phyloP scores from a whole-genome alignment of 2,329 filamentous ascomycete genomes.

The Scedosporium aurantiacum region DNA sequence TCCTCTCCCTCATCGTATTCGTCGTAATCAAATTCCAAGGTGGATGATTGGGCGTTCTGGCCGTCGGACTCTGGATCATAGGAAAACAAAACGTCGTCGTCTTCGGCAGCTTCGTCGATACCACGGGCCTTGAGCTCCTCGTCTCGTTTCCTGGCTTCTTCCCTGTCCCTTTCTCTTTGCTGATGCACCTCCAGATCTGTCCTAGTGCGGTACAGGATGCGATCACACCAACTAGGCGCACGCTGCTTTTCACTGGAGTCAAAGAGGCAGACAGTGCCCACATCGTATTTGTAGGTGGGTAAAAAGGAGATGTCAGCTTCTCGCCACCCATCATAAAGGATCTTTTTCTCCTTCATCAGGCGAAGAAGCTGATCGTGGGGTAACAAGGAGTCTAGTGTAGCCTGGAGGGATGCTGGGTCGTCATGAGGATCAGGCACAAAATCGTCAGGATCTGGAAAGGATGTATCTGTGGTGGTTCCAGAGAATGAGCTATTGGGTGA shows the following conservation, averaged over 20 bases:
- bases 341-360: conserved; percentile 63
- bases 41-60: conserved; percentile 71
- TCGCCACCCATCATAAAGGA: conserved; percentile 83
- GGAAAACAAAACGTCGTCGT: conserved; percentile 78
- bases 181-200: conserved; percentile 58
- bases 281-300: conserved; percentile 95
- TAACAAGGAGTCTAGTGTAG: conserved; percentile 75
- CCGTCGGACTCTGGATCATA: conserved; percentile 75
- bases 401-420: conserved; percentile 78
- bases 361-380: conserved; percentile 79
- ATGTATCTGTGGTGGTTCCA: background rate
- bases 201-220: conserved; percentile 75
- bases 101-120: conserved; percentile 59
- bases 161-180: conserved; percentile 49
- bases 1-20: conserved; percentile 40
- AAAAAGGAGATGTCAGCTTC: conserved; percentile 83
- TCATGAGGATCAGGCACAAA: conserved; percentile 56
- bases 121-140: conserved; percentile 77
- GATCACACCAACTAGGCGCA: conserved; percentile 93
- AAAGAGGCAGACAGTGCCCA: conserved; percentile 84
- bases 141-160: conserved; percentile 59
- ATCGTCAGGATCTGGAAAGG: conserved; percentile 23
- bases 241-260: conserved; percentile 92
- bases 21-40: conserved; percentile 44
- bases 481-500: conserved; percentile 11